Evolutionary conservation across 805 yeast species (phyloP).

Genomic region (Aciculoconidium aculeatum): DNA sequence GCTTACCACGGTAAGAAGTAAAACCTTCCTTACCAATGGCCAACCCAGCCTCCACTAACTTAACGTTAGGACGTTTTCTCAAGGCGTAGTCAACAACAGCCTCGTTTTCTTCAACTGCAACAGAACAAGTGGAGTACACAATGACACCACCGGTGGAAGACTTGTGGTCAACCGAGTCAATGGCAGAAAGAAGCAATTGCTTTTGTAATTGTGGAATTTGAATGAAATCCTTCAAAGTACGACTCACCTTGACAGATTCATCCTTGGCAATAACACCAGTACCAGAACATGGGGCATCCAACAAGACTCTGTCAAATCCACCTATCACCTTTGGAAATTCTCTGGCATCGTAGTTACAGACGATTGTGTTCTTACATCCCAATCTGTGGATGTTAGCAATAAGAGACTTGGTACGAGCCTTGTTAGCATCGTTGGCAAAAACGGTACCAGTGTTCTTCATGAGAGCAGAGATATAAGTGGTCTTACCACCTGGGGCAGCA

Average conservation of each 20-base stretch:
- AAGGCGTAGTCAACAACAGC: constrained; percentile 97
- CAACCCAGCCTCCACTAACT: constrained; percentile 85
- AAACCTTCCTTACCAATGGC: constrained; percentile 96
- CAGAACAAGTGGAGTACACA: constrained; percentile 97
- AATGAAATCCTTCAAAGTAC: constrained; percentile 94
- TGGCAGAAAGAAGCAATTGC: constrained; percentile 88
- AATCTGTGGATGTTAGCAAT: constrained; percentile 96
- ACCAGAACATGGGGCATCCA: constrained; percentile 99
- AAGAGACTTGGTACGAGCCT: constrained; percentile 90
- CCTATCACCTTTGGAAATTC: constrained; percentile 98
- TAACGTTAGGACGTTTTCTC: constrained; percentile 93
- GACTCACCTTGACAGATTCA: constrained; percentile 84
- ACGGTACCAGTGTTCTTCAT: constrained; percentile 98
- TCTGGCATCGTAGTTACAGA: constrained; percentile 96
- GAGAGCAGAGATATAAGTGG: constrained; percentile 88
- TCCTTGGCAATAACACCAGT: constrained; percentile 99
- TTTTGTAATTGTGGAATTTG: constrained; percentile 96
- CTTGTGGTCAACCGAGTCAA: constrained; percentile 93
- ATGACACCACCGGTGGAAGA: constrained; percentile 89
- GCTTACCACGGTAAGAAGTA: constrained; percentile 88
- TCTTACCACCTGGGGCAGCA: constrained; percentile 99
- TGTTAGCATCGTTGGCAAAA: constrained; percentile 95
- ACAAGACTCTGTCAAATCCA: constrained; percentile 89
- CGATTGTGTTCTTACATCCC: constrained; percentile 94
- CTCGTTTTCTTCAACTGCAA: constrained; percentile 97